phyloP scores from a whole-genome alignment of 768 basidiomycete genomes.

The Lentinula detonsa region DNA sequence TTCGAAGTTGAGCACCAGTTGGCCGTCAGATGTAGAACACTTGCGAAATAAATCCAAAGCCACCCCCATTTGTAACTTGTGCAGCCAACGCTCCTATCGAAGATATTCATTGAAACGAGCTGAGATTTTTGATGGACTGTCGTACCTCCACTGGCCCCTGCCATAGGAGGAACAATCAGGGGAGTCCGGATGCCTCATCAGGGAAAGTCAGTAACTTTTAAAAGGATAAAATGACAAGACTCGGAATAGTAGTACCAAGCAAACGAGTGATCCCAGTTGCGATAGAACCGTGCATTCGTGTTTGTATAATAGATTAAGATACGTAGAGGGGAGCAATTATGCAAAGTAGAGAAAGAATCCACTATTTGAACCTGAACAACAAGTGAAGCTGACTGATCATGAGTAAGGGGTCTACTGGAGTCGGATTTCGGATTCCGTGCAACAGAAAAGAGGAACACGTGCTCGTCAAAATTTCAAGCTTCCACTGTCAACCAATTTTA shows the following conservation, averaged over 20 bases:
- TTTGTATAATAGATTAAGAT: neutral
- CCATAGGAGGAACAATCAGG: constrained; percentile 65
- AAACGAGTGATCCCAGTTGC: neutral
- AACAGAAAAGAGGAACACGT: neutral
- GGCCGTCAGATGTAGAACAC: neutral
- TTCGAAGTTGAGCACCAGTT: neutral
- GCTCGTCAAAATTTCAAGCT: neutral
- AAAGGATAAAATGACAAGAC: neutral
- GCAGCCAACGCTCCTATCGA: constrained; percentile 44
- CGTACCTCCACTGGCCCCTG: constrained; percentile 56
- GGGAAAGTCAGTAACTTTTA: neutral
- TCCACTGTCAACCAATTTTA: neutral
- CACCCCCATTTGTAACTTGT: constrained; percentile 60
- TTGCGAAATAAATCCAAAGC: constrained; percentile 64
- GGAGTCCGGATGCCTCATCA: constrained; percentile 49
- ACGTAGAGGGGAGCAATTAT: no score
- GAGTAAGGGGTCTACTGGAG: no score
- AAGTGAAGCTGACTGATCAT: no score
- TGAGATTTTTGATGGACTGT: neutral
- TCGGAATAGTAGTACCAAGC: neutral
- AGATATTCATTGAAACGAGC: constrained; percentile 3
- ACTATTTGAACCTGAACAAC: no score
- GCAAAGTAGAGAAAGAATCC: no score
- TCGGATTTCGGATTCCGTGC: neutral
- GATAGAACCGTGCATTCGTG: neutral